Base-by-base conservation (phyloP, 371 early-diverging fungal species). In the Circinella minor region DNA sequence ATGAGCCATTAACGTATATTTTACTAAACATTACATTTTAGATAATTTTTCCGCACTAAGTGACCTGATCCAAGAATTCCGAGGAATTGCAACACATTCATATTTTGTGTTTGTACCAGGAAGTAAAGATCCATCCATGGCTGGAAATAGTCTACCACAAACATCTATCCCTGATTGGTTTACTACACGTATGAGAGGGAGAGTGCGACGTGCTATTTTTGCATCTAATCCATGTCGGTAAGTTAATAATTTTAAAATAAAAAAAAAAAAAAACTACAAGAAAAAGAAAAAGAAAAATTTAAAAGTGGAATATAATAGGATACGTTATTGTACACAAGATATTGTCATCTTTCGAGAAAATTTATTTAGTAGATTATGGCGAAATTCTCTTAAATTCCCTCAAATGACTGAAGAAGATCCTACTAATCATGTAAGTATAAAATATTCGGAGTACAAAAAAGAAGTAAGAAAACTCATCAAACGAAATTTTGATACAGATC, bases 61-160 rank as follows among this genome's bases (percentile, higher is more conserved):
- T 15, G 92, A 92, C 68, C 70, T 96, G 34, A 88, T 97, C 36
- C 77, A 85, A 20, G 88, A 90, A 51, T 96, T 89, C 70, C 91
- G 88, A 0, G 76, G 75, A 1, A 76, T 97, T 55, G 88, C 93
- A 3, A 82, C 83, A 0, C 77, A 82, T 48, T 84, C 90, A 20
- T 88, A 92, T 27, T 96, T 95, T 77, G 85, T 97, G 3, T 92
- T 97, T 80, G 92, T 97, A 0, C 98, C 98, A 11, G 98, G 97
- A 4, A 85, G 90, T 15, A 86, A 90, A 67, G 97, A 97, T 71
- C 96, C 96, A 8, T 34, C 57, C 9, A 92, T 91, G 92, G 88
- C 81, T 5, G 86, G 86, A 1, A 87, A 88, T 17, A 82, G 89
- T 0, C 71, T 94, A 54, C 96, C 97, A 0, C 86, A 91, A 55